Base-by-base conservation (phyloP, 169 alveolate genomes). In the Babesia divergens region DNA sequence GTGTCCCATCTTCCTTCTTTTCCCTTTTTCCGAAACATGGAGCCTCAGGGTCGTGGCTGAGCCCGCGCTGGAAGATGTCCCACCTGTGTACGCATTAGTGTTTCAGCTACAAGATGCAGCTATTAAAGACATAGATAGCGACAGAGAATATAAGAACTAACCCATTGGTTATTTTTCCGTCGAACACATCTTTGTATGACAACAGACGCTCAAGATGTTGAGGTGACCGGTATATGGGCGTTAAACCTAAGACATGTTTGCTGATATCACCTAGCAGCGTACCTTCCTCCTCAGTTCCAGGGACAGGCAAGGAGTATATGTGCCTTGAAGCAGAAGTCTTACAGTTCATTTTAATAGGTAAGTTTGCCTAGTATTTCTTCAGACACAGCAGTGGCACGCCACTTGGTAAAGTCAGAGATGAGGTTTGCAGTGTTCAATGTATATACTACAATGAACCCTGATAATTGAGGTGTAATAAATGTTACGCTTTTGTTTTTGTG, bases 201-300 rank as follows among this genome's bases (percentile, higher is more conserved):
- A 77, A 75, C 29, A 77, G 52, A 24, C 37, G 50, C 29, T 77
- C 86, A 46, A 55, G 32, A 52, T 49, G 40, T 6, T 40, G 31
- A 13, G 86, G 82, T 13, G 32, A 62, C 1, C 86, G 65, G 65
- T 69, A 43, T 7, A 77, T 54, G 6, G 86, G 69, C 6, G 82
- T 55, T 44, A 55, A 77, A 7, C 86, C 84, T 74, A 37, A 3
- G 44, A 22, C 3, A 31, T 37, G 11, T 34, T 14, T 11, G 16
- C 24, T 2, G 26, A 13, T 4, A 6, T 18, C 4, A 9, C 29
- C 22, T 31, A 3, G 3, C 9, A 18, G 6, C 65, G 6, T 14
- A 74, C 84, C 82, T 37, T 77, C 86, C 59, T 77, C 86, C 53
- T 77, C 82, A 8, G 86, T 51, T 20, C 86, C 86, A 13, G 71